A percentile compares a stretch with the other conserved stretches of the same genome.
phyloP scores from a whole-genome alignment of 805 yeast genomes.

The Dipodascus geniculatus region DNA sequence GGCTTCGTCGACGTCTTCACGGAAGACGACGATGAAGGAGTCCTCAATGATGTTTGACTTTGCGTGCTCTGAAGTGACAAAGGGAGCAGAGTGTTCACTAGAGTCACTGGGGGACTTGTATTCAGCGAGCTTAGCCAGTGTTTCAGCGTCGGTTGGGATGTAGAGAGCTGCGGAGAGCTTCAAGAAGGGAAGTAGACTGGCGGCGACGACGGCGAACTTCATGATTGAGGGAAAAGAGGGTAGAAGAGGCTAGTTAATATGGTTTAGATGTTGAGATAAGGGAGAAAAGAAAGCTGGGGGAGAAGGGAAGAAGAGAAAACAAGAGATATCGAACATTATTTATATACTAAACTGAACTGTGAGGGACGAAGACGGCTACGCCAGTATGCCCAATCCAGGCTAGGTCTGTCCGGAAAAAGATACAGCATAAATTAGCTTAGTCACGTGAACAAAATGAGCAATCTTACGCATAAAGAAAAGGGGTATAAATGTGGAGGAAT shows the following conservation, averaged over 20 bases:
- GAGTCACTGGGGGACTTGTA: neutral
- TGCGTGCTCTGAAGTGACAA: constrained; percentile 35
- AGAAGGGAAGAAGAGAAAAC: neutral
- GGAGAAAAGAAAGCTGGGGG: neutral
- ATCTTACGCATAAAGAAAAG: neutral
- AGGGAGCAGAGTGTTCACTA: constrained; percentile 30
- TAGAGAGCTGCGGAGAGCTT: neutral
- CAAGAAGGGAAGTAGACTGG: constrained; percentile 10
- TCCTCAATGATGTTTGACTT: constrained; percentile 20
- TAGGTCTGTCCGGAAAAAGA: no score
- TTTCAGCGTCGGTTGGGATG: neutral
- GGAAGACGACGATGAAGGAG: constrained; percentile 71
- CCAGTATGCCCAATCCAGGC: no score
- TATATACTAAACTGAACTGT: neutral
- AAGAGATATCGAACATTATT: neutral
- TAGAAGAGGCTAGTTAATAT: neutral
- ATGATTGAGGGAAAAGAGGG: neutral
- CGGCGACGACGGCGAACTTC: neutral
- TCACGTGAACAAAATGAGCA: neutral
- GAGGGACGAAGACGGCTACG: no score
- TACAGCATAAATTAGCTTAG: neutral
- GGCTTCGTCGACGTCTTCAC: constrained; percentile 44
- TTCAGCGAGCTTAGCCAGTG: neutral
- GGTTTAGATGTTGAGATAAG: neutral
- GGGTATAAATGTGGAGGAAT: neutral